Evolutionary conservation across 164 flowering plant genomes (phyloP).

Genomic region (Stephania japonica): DNA sequence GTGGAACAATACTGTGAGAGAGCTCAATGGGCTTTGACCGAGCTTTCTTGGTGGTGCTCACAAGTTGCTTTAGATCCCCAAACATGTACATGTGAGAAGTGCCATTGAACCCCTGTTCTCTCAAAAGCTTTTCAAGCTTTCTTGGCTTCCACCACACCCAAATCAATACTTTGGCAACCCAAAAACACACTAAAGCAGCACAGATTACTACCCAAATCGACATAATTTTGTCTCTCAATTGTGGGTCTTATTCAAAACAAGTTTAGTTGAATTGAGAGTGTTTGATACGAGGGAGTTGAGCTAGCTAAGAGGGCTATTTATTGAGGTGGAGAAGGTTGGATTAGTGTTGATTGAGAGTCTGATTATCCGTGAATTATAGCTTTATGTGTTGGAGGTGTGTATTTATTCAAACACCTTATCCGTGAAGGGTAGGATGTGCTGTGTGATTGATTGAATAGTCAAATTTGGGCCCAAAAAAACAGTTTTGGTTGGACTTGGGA

Average conservation of each 20-base stretch:
- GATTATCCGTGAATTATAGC: no score
- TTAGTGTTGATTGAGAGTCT: neutral
- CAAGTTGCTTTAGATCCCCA: neutral
- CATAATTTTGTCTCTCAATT: neutral
- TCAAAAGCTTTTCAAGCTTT: no score
- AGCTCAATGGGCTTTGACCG: neutral
- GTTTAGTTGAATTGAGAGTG: no score
- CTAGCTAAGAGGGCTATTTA: neutral
- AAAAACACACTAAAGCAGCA: neutral
- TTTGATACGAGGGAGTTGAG: neutral
- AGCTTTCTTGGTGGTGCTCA: neutral
- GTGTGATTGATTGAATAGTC: no score
- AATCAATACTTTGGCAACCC: neutral
- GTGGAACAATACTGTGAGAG: neutral
- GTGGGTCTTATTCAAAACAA: neutral
- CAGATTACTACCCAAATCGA: neutral
- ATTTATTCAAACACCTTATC: no score
- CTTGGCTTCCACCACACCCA: neutral
- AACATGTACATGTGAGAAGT: neutral
- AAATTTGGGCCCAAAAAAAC: no score
- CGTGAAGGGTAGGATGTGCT: no score
- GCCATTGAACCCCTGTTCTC: no score
- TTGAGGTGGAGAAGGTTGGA: neutral
- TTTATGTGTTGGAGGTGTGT: no score
- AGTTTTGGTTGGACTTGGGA: no score